These are phyloP conservation scores for Auricularia auricula-judae DNA, from an alignment of 768 basidiomycete genomes.

Conservation along the genomic window DNA sequence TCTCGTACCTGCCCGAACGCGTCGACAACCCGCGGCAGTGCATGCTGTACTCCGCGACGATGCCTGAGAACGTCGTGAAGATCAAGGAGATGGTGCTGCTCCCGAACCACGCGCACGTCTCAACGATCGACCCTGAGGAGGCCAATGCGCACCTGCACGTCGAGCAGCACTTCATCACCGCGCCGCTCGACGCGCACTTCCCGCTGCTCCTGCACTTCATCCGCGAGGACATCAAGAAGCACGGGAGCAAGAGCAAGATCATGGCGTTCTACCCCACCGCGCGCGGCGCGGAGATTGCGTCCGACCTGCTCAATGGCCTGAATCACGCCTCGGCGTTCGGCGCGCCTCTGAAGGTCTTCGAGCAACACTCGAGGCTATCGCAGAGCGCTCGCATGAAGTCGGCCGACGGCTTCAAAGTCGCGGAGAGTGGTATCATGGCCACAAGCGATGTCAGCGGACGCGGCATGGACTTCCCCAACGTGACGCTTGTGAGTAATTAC, in stretches of 20 bases:
- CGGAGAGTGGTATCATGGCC: conserved; percentile 35
- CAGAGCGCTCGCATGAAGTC: conserved; percentile 38
- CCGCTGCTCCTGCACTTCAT: conserved; percentile 31
- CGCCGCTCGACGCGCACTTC: conserved; percentile 30
- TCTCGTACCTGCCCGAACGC: conserved; percentile 11
- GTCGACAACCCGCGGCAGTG: conserved; percentile 23
- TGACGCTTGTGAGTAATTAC: conserved; percentile 28
- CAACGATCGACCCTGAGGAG: conserved; percentile 47
- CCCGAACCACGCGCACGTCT: conserved; percentile 33
- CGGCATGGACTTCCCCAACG: conserved; percentile 60
- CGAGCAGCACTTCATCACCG: conserved; percentile 34
- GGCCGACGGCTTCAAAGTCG: conserved; percentile 36
- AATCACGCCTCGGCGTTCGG: neutral
- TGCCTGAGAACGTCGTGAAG: conserved; percentile 29
- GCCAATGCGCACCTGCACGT: conserved; percentile 54
- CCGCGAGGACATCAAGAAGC: conserved; percentile 21
- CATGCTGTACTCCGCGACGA: conserved; percentile 33
- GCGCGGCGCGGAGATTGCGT: conserved; percentile 38
- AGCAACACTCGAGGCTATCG: conserved; percentile 48
- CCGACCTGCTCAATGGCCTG: conserved; percentile 18
- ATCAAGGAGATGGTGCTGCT: conserved; percentile 27
- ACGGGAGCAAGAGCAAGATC: conserved; percentile 22
- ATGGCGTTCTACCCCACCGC: conserved; percentile 66
- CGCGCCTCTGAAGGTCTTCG: conserved; percentile 22
- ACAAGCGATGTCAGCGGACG: conserved; percentile 51